Conservation (phyloP, 1,284 basidiomycete species). For the Tylopilus sp. region DNA sequence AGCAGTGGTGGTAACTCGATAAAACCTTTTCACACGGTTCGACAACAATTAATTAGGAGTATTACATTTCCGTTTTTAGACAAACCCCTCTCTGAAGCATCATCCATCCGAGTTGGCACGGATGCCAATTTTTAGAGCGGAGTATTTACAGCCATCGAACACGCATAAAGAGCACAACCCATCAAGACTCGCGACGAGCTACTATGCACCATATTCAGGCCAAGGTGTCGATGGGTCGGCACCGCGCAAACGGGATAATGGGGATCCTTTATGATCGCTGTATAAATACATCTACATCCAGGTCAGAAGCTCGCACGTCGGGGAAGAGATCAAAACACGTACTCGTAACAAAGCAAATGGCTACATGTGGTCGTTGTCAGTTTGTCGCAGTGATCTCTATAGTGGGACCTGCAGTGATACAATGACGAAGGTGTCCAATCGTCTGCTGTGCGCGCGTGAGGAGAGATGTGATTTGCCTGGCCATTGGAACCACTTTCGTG, state of each 20-base stretch:
- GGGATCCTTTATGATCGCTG: slow-evolving; percentile 41
- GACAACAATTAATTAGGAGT: too few relatives aligned
- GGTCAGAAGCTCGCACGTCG: slow-evolving; percentile 16
- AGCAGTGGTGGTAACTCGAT: too few relatives aligned
- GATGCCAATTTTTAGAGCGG: too few relatives aligned
- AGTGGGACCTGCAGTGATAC: slow-evolving; percentile 47
- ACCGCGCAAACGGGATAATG: slow-evolving; percentile 44
- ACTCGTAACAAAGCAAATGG: slow-evolving; percentile 47
- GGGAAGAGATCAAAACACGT: slow-evolving; percentile 18
- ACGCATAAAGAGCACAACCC: slow-evolving; percentile 17
- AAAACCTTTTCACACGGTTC: background rate
- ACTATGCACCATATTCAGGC: slow-evolving; percentile 22
- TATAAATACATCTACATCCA: slow-evolving; percentile 41
- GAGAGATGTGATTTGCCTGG: slow-evolving; percentile 20
- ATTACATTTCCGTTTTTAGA: too few relatives aligned
- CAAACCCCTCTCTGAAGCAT: too few relatives aligned
- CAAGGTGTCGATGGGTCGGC: slow-evolving; percentile 45
- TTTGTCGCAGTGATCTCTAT: slow-evolving; percentile 44
- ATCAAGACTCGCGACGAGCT: background rate
- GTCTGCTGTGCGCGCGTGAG: slow-evolving; percentile 17
- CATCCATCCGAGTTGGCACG: background rate
- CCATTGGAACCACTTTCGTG: slow-evolving; percentile 28
- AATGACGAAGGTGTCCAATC: slow-evolving; percentile 24
- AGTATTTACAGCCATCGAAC: too few relatives aligned
- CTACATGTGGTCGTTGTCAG: slow-evolving; percentile 49